Base-by-base conservation (phyloP, 352 stramenopile species). In the Phytophthora uliginosa region DNA sequence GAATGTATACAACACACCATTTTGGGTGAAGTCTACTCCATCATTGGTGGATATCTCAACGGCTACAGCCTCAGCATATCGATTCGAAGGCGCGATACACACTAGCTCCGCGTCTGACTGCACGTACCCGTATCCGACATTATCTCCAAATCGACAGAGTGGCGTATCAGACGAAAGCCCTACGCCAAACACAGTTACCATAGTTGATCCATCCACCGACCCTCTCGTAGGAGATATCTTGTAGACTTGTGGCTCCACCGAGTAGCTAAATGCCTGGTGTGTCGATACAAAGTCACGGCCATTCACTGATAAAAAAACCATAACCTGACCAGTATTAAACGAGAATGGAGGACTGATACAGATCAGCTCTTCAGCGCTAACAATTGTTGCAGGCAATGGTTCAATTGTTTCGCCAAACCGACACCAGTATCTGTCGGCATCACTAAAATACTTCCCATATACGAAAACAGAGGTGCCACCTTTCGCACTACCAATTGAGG, bases 41-140 rank as follows among this genome's bases (percentile, higher is more conserved):
- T 93, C 77, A 68, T 98, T 98, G 20, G 95, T 77, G 1, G 84
- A 97, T 18, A 98, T 71, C 38, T 93, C 83, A 5, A 98, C 64
- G 4, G 42, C 3, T 1, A 91, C 76, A 20, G 38, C 51, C 55
- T 88, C 77, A 8, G 80, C 76, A 51, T 63, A 81, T 1, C 40
- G 28, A 59, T 71, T 84, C 2, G 34, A 13, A 9, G 87, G 87
- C 24, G 87, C 34, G 7, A 83, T 57, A 47, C 85, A 95, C 4
- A 66, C n/a, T 17, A 93, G 12, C 38, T 84, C 73, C 0, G 57
- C 74, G 15, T 67, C 22, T 3, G 85, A 90, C 1, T 77, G n/a
- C 2, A 87, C 78, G 6, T 78, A 69, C 12, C 79, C 87, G 24
- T 78, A 69, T 1, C 85, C 83, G 50, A 80, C 54, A 0, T 18